phyloP scores from a whole-genome alignment of 495 filamentous ascomycete genomes.

The Tuber umbilicatum region DNA sequence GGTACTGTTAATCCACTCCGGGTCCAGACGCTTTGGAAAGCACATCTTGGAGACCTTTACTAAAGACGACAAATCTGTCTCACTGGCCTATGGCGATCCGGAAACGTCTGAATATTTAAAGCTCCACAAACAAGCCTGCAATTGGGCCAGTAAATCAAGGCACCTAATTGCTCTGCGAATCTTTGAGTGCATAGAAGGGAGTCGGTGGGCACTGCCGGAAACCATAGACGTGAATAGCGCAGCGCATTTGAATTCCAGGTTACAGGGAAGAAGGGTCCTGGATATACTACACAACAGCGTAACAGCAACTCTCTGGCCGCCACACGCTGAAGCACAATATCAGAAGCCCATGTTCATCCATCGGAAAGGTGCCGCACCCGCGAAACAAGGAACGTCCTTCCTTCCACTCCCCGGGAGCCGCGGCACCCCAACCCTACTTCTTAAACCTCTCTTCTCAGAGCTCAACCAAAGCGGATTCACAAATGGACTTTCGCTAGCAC shows the following conservation, averaged over 20 bases:
- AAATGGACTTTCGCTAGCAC: slow-evolving; percentile 43
- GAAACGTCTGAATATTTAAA: slow-evolving; percentile 37
- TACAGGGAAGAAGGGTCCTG: slow-evolving; percentile 41
- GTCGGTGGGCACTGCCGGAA: slow-evolving; percentile 33
- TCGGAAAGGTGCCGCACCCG: slow-evolving; percentile 46
- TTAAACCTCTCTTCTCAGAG: slow-evolving; percentile 39
- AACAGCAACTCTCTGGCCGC: slow-evolving; percentile 41
- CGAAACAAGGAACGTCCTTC: slow-evolving; percentile 22
- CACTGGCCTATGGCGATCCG: slow-evolving; percentile 21
- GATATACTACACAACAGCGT: slow-evolving; percentile 46
- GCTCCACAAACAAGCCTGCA: slow-evolving; percentile 42
- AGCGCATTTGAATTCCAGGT: slow-evolving; percentile 11
- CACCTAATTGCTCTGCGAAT: slow-evolving; percentile 45
- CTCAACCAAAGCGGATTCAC: slow-evolving; percentile 24
- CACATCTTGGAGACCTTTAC: slow-evolving; percentile 42
- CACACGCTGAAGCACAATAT: slow-evolving; percentile 7
- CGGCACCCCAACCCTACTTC: slow-evolving; percentile 43
- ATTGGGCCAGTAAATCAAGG: slow-evolving; percentile 43
- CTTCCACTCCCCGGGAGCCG: slow-evolving; percentile 45
- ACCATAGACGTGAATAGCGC: slow-evolving; percentile 9
- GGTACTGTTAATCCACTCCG: slow-evolving; percentile 46
- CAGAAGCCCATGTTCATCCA: slow-evolving; percentile 41
- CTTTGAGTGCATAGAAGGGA: slow-evolving; percentile 41
- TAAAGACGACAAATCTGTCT: slow-evolving; percentile 12
- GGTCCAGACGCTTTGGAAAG: slow-evolving; percentile 45